Evolutionary conservation across 108 stramenopile species (phyloP), one percentile per base, ranked within the genome.

Genomic region (Cyclostephanos invisitatus): DNA sequence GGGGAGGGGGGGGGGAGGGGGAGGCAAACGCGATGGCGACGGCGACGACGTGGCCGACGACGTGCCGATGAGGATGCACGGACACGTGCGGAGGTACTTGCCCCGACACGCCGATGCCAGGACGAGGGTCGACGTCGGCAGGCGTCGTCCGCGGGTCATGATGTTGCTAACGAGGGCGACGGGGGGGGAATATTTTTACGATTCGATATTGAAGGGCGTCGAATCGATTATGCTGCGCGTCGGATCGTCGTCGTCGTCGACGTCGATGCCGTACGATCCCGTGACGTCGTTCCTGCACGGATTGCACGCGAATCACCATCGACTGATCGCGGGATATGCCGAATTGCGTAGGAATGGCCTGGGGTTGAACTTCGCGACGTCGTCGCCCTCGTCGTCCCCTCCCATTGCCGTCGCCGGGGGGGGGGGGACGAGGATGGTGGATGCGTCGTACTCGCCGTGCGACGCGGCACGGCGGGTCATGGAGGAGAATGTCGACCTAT

Each of bases 11-110:
- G n/a, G n/a, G n/a, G n/a, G n/a, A n/a, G n/a, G n/a, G n/a, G n/a
- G n/a, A n/a, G n/a, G 71, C 44, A 72, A 53, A 7, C 0, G 20
- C 51, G 11, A 53, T 53, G 20, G 51, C 51, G 24, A 5, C 51
- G 18, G 24, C 17, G 20, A 53, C 17, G 20, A 53, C 51, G 24
- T 5, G 18, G 4, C 22, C 22, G 9, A 53, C 17, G 20, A 53
- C 51, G 24, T 5, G 18, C 48, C 22, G 7, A 11, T 75, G 40
- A 73, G 93, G 37, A 69, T 90, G 28, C 87, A 94, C 73, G 87
- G 91, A 7, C 90, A 91, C 74, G 93, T 94, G 10, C 73, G 93
- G 44, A 82, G 93, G 24, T 89, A 87, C 47, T 74, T 89, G 56
- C 89, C 93, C 0, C 60, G 42, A 12, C 89, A 92, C 75, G 38